Percentiles rank a stretch among this genome's conserved stretches.
Evolutionary conservation across 1,284 basidiomycete species (phyloP).

Genomic region (Puccinia horiana): DNA sequence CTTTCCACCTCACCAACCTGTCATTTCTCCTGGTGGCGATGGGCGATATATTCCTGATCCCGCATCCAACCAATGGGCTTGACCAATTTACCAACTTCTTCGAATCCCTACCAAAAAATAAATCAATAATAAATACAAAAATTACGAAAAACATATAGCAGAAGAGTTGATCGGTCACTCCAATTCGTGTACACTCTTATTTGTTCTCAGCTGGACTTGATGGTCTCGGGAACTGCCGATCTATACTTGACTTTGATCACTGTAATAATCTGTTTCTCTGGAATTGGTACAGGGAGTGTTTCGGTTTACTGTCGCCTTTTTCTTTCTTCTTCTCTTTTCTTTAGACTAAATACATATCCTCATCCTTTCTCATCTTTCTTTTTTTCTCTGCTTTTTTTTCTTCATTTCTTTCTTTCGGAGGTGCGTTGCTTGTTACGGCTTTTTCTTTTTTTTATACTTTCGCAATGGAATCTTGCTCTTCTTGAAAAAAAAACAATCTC

Average conservation of each 20-base stretch:
- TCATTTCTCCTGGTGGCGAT: slow-evolving; percentile 5
- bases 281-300: slow-evolving; percentile 1
- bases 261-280: slow-evolving; percentile 3
- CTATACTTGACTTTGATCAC: background rate
- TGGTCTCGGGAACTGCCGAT: background rate
- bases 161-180: background rate
- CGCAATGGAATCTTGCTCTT: background rate
- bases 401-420: background rate
- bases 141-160: background rate
- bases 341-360: background rate
- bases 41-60: slow-evolving; percentile 21
- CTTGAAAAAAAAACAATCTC: background rate
- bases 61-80: slow-evolving; percentile 20
- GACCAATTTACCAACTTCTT: background rate
- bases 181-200: background rate
- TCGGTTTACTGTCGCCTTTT: background rate
- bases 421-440: background rate
- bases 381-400: background rate
- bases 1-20: slow-evolving; percentile 20
- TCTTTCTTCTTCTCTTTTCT: background rate
- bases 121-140: background rate
- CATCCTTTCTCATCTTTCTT: background rate
- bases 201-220: background rate
- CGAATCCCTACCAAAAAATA: background rate
- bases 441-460: too few species aligned